phyloP scores from a whole-genome alignment of 306 rosid genomes.

The Crataegus laevigata region DNA sequence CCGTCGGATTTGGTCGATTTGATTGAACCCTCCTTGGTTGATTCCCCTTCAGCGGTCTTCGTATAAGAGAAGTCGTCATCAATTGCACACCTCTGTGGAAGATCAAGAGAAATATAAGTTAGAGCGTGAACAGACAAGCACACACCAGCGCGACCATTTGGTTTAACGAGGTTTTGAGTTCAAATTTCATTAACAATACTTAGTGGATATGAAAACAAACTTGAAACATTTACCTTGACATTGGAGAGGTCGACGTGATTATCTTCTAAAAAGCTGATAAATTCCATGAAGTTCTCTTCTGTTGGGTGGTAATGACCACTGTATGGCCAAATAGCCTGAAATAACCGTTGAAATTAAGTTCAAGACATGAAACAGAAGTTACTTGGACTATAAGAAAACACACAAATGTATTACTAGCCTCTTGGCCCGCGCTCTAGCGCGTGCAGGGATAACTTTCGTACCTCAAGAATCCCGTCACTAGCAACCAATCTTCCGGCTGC shows the following conservation, averaged over 20 bases:
- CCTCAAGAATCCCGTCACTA: conserved; percentile 63
- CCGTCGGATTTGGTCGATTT: conserved; percentile 5
- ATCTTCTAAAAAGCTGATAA: conserved; percentile 68
- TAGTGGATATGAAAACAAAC: background rate
- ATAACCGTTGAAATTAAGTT: background rate
- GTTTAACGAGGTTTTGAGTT: background rate
- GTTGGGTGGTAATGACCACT: conserved; percentile 97
- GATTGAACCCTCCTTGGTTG: conserved; percentile 14
- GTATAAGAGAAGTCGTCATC: conserved; percentile 65
- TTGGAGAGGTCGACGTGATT: conserved; percentile 70
- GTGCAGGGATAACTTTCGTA: background rate
- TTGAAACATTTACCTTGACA: conserved; percentile 49
- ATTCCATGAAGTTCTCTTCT: conserved; percentile 79
- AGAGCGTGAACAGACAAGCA: background rate
- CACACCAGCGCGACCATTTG: background rate
- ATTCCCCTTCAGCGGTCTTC: conserved; percentile 15
- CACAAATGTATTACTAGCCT: background rate
- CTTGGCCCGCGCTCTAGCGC: background rate
- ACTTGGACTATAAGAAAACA: background rate
- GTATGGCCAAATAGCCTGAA: conserved; percentile 93
- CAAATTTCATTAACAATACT: background rate
- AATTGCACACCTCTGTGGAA: conserved; percentile 52
- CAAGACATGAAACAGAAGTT: background rate
- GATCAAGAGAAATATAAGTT: background rate
- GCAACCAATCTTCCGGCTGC: conserved; percentile 92